phyloP scores from a whole-genome alignment of 2,329 filamentous ascomycete species.

The Akanthomyces dipterigenus region DNA sequence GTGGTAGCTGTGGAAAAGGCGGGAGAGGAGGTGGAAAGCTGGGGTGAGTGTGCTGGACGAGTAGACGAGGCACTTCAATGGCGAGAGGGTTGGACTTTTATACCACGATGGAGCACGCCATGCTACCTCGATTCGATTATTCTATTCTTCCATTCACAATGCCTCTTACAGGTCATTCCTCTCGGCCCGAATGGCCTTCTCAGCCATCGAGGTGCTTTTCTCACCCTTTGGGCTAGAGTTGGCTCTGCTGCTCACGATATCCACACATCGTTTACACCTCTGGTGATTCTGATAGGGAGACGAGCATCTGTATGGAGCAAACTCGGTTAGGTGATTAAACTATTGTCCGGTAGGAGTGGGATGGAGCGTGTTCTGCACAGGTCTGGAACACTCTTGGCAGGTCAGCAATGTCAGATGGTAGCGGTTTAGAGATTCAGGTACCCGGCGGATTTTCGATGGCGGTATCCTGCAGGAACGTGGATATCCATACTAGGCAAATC shows the following conservation, averaged over 20 bases:
- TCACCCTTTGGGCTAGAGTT: background rate
- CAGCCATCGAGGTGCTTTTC: background rate
- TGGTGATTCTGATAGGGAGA: background rate
- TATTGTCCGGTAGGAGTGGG: background rate
- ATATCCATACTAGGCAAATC: background rate
- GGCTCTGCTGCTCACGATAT: background rate
- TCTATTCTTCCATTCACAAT: no score
- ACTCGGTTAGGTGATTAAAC: background rate
- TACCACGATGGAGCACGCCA: background rate
- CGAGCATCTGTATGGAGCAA: no score
- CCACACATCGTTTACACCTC: background rate
- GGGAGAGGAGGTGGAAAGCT: no score
- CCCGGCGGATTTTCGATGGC: background rate
- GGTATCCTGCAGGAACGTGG: background rate
- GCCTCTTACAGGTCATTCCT: background rate
- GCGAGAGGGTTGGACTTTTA: background rate
- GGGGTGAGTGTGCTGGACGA: background rate
- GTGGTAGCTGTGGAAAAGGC: slow-evolving; percentile 21
- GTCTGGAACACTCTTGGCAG: background rate
- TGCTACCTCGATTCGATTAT: background rate
- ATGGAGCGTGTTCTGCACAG: background rate
- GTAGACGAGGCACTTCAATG: background rate
- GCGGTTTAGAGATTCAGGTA: background rate
- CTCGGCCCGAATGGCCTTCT: background rate
- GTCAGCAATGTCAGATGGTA: background rate